phyloP scores from a whole-genome alignment of 1,139 yeast species.

The Zhuliangozyma blackwelliae region DNA sequence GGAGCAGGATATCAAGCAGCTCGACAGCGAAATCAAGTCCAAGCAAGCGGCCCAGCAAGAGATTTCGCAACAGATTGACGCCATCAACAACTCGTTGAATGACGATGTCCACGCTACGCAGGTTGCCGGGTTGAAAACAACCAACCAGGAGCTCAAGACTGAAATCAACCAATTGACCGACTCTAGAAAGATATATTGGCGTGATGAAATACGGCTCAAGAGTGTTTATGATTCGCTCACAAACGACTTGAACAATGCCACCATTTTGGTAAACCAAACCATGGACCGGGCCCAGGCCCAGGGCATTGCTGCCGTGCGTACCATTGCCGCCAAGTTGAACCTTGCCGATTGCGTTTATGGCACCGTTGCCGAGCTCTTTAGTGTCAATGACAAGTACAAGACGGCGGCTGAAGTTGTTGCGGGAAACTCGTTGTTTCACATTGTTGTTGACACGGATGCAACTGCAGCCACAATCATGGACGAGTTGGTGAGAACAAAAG shows the following conservation, averaged over 20 bases:
- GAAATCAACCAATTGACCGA: constrained; percentile 52
- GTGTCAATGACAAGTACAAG: constrained; percentile 77
- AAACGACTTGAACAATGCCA: constrained; percentile 55
- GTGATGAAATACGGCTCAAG: constrained; percentile 65
- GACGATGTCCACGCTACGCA: constrained; percentile 16
- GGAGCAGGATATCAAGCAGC: constrained; percentile 20
- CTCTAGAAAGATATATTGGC: constrained; percentile 70
- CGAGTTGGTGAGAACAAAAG: constrained; percentile 62
- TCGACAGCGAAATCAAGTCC: constrained; percentile 16
- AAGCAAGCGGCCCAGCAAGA: constrained; percentile 17
- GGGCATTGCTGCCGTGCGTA: constrained; percentile 66
- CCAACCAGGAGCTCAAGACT: constrained; percentile 34
- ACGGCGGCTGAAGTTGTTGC: constrained; percentile 87
- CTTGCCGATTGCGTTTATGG: constrained; percentile 68
- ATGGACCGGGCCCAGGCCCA: constrained; percentile 69
- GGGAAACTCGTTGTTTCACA: constrained; percentile 79
- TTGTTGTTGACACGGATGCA: constrained; percentile 83
- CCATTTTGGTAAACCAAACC: constrained; percentile 59
- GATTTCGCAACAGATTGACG: constrained; percentile 36
- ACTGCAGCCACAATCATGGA: constrained; percentile 80
- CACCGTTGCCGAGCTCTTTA: constrained; percentile 76
- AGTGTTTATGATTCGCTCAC: constrained; percentile 52
- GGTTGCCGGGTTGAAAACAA: constrained; percentile 25
- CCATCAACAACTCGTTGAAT: constrained; percentile 29
- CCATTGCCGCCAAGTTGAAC: constrained; percentile 53